A percentile compares a stretch with the other conserved stretches of the same genome.
Evolutionary conservation across 2,329 filamentous ascomycete genomes (phyloP).

Genomic region (Cercospora sojina): DNA sequence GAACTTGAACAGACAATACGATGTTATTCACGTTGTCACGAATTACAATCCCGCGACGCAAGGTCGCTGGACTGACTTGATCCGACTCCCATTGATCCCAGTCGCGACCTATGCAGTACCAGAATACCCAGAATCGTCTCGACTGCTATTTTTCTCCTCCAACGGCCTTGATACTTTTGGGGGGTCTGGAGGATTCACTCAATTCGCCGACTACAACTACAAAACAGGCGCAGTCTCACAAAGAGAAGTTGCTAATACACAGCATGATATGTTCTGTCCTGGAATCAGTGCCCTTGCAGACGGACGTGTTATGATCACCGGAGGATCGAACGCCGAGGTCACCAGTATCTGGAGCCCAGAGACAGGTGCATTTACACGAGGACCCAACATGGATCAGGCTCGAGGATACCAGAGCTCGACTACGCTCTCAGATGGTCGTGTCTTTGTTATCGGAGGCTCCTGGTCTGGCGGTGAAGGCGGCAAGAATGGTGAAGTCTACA

Average conservation of each 20-base stretch:
- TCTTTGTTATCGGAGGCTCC: constrained; percentile 32
- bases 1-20: constrained; percentile 8
- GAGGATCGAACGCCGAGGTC: constrained; percentile 52
- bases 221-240: constrained; percentile 15
- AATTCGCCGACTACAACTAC: constrained; percentile 20
- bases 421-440: constrained; percentile 53
- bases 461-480: constrained; percentile 50
- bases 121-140: constrained; percentile 8
- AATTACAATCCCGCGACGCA: constrained; percentile 2
- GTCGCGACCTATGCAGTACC: constrained; percentile 18
- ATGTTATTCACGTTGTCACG: neutral
- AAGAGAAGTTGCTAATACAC: constrained; percentile 40
- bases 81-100: constrained; percentile 16
- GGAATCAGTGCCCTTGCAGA: constrained; percentile 53
- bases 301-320: constrained; percentile 54
- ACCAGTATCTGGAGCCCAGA: constrained; percentile 51
- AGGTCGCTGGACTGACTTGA: constrained; percentile 14
- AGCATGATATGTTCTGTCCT: constrained; percentile 59
- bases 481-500: constrained; percentile 57
- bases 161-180: constrained; percentile 7
- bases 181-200: neutral
- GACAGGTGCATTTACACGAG: constrained; percentile 43
- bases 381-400: constrained; percentile 46
- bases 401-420: constrained; percentile 55
- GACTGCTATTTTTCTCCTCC: constrained; percentile 14